Conservation (phyloP, 768 basidiomycete genomes). For the Lactarius evosmus region DNA sequence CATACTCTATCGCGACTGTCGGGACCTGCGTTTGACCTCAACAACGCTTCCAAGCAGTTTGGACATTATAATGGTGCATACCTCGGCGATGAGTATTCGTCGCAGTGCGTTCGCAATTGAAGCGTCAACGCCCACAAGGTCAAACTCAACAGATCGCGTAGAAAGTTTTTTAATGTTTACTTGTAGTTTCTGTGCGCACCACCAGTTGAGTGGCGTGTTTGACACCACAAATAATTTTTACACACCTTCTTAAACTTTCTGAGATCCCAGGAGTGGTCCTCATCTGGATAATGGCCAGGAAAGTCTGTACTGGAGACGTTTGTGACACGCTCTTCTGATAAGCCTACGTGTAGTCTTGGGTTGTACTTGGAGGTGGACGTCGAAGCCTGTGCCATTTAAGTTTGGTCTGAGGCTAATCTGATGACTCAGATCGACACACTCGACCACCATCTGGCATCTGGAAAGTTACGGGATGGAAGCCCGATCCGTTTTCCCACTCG, state of each 20-base stretch:
- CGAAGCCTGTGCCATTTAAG: conserved; percentile 19
- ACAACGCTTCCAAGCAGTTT: not conserved
- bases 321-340: conserved; percentile 67
- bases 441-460: too few species aligned
- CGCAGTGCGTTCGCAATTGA: conserved; percentile 94
- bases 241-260: conserved; percentile 72
- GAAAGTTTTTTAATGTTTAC: conserved; percentile 79
- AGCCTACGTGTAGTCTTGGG: conserved; percentile 57
- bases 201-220: conserved; percentile 30
- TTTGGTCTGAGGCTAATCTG: not conserved
- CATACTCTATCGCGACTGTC: conserved; percentile 84
- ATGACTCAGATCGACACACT: not conserved
- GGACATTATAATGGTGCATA: conserved; percentile 35
- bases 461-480: too few species aligned
- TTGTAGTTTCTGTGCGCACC: conserved; percentile 57
- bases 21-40: conserved; percentile 60
- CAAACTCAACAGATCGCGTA: conserved; percentile 85
- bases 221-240: conserved; percentile 12
- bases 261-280: conserved; percentile 84
- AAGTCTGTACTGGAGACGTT: conserved; percentile 88
- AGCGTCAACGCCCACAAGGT: conserved; percentile 92
- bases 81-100: conserved; percentile 92
- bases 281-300: conserved; percentile 83
- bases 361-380: conserved; percentile 32
- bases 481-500: too few species aligned